These are phyloP conservation scores for Jamesozyma jinghongensis DNA, from an alignment of 805 yeast genomes.

Conservation along the genomic window DNA sequence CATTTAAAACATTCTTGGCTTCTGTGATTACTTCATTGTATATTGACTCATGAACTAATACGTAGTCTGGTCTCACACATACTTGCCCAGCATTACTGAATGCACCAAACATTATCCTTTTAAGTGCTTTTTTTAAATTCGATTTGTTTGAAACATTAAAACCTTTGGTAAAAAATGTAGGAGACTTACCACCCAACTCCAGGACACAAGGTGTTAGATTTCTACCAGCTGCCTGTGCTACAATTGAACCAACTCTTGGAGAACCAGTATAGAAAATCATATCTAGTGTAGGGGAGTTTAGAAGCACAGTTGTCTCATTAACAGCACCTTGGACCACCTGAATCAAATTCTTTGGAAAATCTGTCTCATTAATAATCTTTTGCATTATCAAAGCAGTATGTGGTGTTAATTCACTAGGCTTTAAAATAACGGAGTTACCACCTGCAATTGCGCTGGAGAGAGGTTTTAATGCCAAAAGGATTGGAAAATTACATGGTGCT, in stretches of 20 bases:
- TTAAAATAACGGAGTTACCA: constrained; percentile 72
- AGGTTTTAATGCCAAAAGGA: constrained; percentile 53
- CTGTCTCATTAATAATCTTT: constrained; percentile 40
- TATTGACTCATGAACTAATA: constrained; percentile 52
- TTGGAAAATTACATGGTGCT: constrained; percentile 37
- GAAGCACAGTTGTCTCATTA: constrained; percentile 48
- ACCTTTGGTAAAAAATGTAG: constrained; percentile 56
- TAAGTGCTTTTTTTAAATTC: constrained; percentile 32
- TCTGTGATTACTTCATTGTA: constrained; percentile 43
- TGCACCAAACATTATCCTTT: constrained; percentile 69
- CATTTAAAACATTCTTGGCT: constrained; percentile 33
- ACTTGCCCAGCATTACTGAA: constrained; percentile 82
- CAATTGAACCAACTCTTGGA: constrained; percentile 61
- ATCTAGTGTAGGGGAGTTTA: constrained; percentile 56
- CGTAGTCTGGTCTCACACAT: constrained; percentile 83
- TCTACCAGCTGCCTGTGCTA: constrained; percentile 77
- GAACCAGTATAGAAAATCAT: constrained; percentile 85
- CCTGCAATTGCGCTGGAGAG: constrained; percentile 74
- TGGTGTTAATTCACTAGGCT: constrained; percentile 69
- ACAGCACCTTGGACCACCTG: constrained; percentile 66
- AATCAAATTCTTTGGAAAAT: constrained; percentile 46
- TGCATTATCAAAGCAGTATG: constrained; percentile 48
- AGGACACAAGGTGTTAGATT: constrained; percentile 68
- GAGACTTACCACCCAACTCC: constrained; percentile 92
- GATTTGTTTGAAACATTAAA: constrained; percentile 34